Conservation (phyloP, 2,329 filamentous ascomycete genomes). For the Xylaria sp. region DNA sequence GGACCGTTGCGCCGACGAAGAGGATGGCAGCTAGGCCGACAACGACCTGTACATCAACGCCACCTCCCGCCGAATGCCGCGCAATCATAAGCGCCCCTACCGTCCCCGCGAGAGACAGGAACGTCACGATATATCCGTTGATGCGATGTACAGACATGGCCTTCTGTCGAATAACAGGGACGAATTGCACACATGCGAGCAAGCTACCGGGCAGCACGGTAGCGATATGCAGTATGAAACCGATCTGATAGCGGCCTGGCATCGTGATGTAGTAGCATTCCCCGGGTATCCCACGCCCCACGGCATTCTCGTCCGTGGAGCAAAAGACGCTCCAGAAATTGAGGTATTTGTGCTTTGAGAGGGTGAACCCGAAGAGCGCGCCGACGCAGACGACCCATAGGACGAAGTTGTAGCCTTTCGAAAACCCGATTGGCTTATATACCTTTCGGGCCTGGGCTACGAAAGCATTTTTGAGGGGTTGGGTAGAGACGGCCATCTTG, state of each 20-base stretch:
- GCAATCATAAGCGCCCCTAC: conserved; percentile 65
- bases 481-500: conserved; percentile 24
- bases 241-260: conserved; percentile 49
- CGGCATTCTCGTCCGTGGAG: neutral
- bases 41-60: conserved; percentile 59
- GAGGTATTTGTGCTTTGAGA: conserved; percentile 62
- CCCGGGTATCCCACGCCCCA: conserved; percentile 46
- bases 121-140: conserved; percentile 66
- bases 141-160: conserved; percentile 67
- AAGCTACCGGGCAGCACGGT: conserved; percentile 59
- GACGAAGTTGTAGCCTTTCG: conserved; percentile 66
- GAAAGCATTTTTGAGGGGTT: conserved; percentile 28
- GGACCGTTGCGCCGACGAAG: conserved; percentile 55
- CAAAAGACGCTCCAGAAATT: conserved; percentile 57
- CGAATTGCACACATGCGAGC: conserved; percentile 61
- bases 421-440: conserved; percentile 64
- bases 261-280: conserved; percentile 56
- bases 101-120: conserved; percentile 59
- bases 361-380: conserved; percentile 59
- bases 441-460: conserved; percentile 49
- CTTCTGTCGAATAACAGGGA: conserved; percentile 60
- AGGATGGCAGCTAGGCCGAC: conserved; percentile 58
- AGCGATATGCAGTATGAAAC: conserved; percentile 60
- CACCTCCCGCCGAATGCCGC: conserved; percentile 64
- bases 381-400: conserved; percentile 63